Conservation (phyloP, 2,329 filamentous ascomycete species). For the Neurospora sp. region DNA sequence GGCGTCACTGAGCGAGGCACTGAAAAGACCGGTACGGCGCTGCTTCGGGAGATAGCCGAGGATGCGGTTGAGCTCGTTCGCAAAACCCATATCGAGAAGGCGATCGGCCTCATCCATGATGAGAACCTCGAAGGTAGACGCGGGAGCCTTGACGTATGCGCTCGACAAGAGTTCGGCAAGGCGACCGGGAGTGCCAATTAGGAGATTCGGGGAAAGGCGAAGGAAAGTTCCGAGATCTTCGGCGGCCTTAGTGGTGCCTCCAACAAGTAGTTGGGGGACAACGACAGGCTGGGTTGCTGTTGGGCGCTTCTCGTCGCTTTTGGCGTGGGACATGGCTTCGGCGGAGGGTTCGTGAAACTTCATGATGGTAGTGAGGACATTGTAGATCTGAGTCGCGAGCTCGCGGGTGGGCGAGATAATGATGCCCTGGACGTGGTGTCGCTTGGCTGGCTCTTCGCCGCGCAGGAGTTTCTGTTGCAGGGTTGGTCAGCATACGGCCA, state of each 20-base stretch:
- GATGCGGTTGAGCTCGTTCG: constrained; percentile 80
- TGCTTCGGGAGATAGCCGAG: constrained; percentile 82
- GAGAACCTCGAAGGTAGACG: constrained; percentile 82
- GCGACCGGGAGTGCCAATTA: constrained; percentile 85
- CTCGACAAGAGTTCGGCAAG: constrained; percentile 80
- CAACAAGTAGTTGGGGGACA: constrained; percentile 79
- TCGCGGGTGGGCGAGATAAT: constrained; percentile 91
- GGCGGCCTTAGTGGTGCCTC: constrained; percentile 66
- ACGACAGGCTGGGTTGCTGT: constrained; percentile 41
- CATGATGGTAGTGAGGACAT: constrained; percentile 66
- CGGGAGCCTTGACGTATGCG: constrained; percentile 76
- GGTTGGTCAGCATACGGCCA: constrained; percentile 50
- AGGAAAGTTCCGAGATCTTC: constrained; percentile 83
- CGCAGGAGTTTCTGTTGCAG: constrained; percentile 59
- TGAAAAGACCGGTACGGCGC: constrained; percentile 84
- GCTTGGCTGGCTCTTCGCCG: constrained; percentile 72
- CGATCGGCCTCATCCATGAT: constrained; percentile 93
- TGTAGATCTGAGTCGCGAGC: constrained; percentile 80
- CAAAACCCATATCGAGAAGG: constrained; percentile 86
- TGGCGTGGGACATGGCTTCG: constrained; percentile 45
- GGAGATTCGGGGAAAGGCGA: constrained; percentile 72
- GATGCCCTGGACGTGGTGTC: constrained; percentile 82
- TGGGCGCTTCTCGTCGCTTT: constrained; percentile 46
- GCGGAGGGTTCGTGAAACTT: constrained; percentile 76
- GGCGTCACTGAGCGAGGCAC: constrained; percentile 90